phyloP scores from a whole-genome alignment of 805 yeast genomes.

The Barnettozyma californica region DNA sequence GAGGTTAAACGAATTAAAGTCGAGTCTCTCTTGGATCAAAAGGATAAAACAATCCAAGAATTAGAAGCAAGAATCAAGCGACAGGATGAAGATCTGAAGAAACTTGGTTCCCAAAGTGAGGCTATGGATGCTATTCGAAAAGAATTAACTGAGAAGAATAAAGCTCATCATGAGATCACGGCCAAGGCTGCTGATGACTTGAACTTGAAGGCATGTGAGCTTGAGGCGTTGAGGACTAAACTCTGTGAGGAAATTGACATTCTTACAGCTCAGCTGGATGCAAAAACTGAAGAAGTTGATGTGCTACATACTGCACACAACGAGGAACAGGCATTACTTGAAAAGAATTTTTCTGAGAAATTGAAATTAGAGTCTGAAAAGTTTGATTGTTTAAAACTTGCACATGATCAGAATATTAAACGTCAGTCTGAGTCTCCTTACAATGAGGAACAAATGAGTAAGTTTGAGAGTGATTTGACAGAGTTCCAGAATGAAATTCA shows the following conservation, averaged over 20 bases:
- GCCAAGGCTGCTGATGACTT: constrained; percentile 1
- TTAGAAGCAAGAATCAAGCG: constrained; percentile 1
- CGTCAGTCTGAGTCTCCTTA: constrained; percentile 1
- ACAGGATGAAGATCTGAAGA: not conserved
- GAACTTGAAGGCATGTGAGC: constrained; percentile 2
- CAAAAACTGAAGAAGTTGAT: not conserved
- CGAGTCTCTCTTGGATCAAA: not conserved
- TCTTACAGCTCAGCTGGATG: not conserved
- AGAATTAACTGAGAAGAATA: not conserved
- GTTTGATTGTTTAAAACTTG: not conserved
- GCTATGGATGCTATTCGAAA: not conserved
- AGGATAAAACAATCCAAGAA: not conserved
- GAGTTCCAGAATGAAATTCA: constrained; percentile 6
- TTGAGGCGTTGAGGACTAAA: constrained; percentile 3
- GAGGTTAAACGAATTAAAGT: not conserved
- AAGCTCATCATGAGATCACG: constrained; percentile 6
- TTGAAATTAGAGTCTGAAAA: constrained; percentile 1
- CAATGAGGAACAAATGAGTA: not conserved
- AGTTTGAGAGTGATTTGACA: constrained; percentile 4
- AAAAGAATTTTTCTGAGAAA: not conserved
- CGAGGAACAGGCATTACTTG: not conserved
- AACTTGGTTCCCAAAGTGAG: not conserved
- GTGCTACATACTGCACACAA: not conserved
- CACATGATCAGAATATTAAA: constrained; percentile 1
- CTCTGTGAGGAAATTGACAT: constrained; percentile 1